Evolutionary conservation across 2,329 filamentous ascomycete species (phyloP), one percentile per base, ranked within the genome.

Genomic region (Myrmaecium sp.): DNA sequence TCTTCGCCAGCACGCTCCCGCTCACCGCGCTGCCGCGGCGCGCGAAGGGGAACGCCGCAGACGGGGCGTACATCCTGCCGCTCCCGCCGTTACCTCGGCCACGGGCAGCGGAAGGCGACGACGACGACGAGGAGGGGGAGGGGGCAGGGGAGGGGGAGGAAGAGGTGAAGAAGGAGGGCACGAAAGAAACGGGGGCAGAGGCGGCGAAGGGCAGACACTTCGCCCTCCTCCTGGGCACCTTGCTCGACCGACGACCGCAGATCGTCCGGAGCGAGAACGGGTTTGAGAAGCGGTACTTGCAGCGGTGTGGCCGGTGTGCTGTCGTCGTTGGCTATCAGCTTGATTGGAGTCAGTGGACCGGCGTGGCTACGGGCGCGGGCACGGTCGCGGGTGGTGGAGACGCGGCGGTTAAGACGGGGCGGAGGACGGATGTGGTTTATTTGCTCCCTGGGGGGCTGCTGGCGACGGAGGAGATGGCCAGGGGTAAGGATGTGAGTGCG

Each of bases 281-380:
- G 4, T 77, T 77, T 33, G 74, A 79, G 53, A 77, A 74, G 54
- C 51, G 74, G 11, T 55, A 63, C 30, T 37, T 69, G 4, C 54
- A 66, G 35, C 55, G 64, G 13, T 80, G 74, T 48, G 60, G 55
- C 8, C 51, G 73, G 30, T 79, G 74, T 52, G 55, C 58, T 17
- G 43, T 74, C 15, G 57, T 65, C 1, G 55, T 76, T 23, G 74
- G 67, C 15, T 80, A 79, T 52, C 58, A 65, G 40, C 47, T 78
- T 21, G 66, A 69, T 38, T 49, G 50, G 42, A 50, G 54, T 27
- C 64, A 68, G 43, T 69, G 48, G 32, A 34, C 30, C 1, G 35
- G 38, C 27, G 37, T 43, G 26, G 29, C 37, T 31, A 40, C 36
- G 13, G 22, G 17, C 22, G 23, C 26, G 17, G 54, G 50, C 3